Percentiles rank a stretch among this genome's conserved stretches.
phyloP scores from a whole-genome alignment of 768 basidiomycete genomes.

The Xerocomellus chrysenteron region DNA sequence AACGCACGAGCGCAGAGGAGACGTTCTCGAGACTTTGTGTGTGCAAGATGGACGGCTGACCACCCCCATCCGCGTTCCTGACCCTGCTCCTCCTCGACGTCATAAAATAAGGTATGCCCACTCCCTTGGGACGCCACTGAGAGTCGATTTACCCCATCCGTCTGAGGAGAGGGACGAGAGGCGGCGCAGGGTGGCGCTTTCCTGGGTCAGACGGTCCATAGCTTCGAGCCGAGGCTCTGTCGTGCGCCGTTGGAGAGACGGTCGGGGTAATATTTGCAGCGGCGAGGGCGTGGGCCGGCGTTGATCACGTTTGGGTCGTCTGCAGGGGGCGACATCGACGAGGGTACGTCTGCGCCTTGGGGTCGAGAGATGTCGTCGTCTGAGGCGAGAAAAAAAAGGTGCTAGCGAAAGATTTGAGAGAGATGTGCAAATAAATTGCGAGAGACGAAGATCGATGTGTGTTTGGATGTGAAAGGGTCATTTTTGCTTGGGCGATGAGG shows the following conservation, averaged over 20 bases:
- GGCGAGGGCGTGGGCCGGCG: conserved; percentile 6
- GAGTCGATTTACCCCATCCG: conserved; percentile 17
- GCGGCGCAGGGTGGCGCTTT: background rate
- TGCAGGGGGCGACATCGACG: too few relatives aligned
- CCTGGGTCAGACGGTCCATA: conserved; percentile 26
- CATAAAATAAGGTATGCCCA: conserved; percentile 29
- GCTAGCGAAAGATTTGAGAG: conserved; percentile 28
- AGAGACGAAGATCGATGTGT: conserved; percentile 17
- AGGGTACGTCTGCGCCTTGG: too few relatives aligned
- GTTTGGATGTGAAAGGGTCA: conserved; percentile 19
- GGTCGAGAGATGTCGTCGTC: conserved; percentile 17
- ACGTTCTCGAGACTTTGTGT: conserved; percentile 28
- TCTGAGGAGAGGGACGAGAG: conserved; percentile 7
- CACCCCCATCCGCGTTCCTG: background rate
- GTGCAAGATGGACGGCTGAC: background rate
- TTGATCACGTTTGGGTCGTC: too few relatives aligned
- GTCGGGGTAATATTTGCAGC: conserved; percentile 28
- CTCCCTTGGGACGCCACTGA: conserved; percentile 24
- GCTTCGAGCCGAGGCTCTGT: conserved; percentile 28
- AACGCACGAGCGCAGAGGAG: conserved; percentile 19
- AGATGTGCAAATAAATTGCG: conserved; percentile 13
- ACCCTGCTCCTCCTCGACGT: conserved; percentile 3
- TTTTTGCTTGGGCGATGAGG: conserved; percentile 9
- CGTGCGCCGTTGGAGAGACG: conserved; percentile 21
- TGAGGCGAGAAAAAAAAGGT: conserved; percentile 25